Base-by-base conservation (phyloP, 305 asterid genomes). In the Fraxinus dipetala region DNA sequence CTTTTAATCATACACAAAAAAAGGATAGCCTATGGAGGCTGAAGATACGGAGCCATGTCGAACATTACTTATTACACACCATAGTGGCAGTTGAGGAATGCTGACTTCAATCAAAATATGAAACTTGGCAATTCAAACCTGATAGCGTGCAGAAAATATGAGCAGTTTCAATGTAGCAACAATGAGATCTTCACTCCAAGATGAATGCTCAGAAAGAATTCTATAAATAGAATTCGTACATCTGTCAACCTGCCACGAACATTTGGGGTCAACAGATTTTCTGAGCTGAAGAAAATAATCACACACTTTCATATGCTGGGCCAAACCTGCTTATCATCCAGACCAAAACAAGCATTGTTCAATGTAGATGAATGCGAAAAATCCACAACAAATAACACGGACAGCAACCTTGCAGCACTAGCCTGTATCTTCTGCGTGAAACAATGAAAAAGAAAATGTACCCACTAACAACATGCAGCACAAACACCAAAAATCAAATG, bases 321-420 rank as follows among this genome's bases (percentile, higher is more conserved):
- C 78, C 79, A 78, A 9, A 96, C 99, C 98, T 93, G 97, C 87
- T 90, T 90, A 86, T 93, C 97, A 81, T 91, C 97, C 91, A 96
- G 91, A 84, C 95, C 91, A 77, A 96, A 92, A 88, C 90, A 88
- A 73, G 89, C 90, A 84, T 90, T 91, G 87, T 84, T 85, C 87
- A 85, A 83, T 45, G 89, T 82, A 79, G 78, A 88, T 67, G 90
- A 87, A 59, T 90, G 91, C 63, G 89, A 87, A 82, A 84, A 85
- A 85, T 89, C 96, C 72, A 85, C 82, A 82, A 83, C 79, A 83
- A 93, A 93, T 84, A 95, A 86, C 83, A 83, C 83, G 65, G 97
- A 92, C 67, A 95, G 91, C 92, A 95, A 87, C 85, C 91, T 92
- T 83, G 94, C 91, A 18, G 96, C 94, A 84, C 92, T 89, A 45